Evolutionary conservation across 202 grass and related monocot genomes (phyloP), one percentile per base, ranked within the genome.

Genomic region (Brachypodium distachyon): DNA sequence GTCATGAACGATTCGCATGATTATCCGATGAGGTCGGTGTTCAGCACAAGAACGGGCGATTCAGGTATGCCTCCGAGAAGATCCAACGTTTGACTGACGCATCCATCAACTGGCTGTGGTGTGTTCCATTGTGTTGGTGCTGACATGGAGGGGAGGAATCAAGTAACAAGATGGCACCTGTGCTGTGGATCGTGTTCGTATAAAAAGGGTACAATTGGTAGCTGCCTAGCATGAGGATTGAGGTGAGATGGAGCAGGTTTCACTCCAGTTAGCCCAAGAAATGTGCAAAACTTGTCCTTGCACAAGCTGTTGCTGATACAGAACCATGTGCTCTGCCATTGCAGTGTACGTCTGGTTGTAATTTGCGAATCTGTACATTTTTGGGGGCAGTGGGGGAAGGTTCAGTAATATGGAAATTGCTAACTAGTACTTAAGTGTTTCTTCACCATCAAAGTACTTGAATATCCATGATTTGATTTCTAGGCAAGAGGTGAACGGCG

Each of bases 41-140:
- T 83, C 84, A 87, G 50, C 49, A 82, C 87, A 54, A 79, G 88
- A 72, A 47, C 71, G 13, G 41, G 80, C n/a, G 88, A 83, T 3
- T 80, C 88, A 49, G 4, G 64, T 0, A 81, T 77, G 64, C 75
- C 71, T 16, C 79, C 61, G 4, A 76, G 74, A 71, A 76, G 84
- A 80, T 83, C 75, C 0, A 77, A 81, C 71, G 48, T 4, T 7
- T 84, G 38, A 81, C n/a, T n/a, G n/a, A n/a, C n/a, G n/a, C n/a
- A n/a, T n/a, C n/a, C n/a, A 55, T 9, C 4, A 36, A 55, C 9
- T 31, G 27, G 12, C 36, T 25, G 6, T 75, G 7, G 14, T 37
- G 25, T 19, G 49, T 2, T 54, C n/a, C 62, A 4, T 50, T 14
- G 58, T 39, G 56, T 65, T 37, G 51, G 44, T 56, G 32, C 12